Evolutionary conservation across 2,329 filamentous ascomycete genomes (phyloP).

Genomic region (Ceratocystis harringtonii): DNA sequence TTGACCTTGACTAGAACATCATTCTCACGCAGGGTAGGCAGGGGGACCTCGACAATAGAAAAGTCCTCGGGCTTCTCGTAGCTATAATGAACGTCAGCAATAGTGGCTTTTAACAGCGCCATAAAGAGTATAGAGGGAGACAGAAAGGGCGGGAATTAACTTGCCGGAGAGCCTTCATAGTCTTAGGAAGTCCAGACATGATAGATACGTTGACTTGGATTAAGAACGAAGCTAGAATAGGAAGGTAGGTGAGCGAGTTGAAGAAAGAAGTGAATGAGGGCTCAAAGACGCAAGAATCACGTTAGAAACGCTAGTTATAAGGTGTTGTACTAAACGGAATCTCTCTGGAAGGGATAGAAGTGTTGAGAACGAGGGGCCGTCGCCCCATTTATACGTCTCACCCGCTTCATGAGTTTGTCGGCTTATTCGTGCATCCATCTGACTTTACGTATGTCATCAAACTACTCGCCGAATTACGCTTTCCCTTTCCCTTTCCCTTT

Average conservation of each 20-base stretch:
- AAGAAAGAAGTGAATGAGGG: not conserved
- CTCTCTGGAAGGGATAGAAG: not conserved
- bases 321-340: not conserved
- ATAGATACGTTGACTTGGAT: not conserved
- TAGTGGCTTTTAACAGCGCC: not conserved
- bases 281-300: not conserved
- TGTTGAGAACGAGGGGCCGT: not conserved
- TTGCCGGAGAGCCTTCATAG: constrained; percentile 48
- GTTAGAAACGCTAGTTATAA: not conserved
- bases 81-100: constrained; percentile 22
- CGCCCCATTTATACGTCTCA: not conserved
- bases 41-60: constrained; percentile 45
- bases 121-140: not conserved
- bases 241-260: not conserved
- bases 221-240: not conserved
- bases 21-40: constrained; percentile 43
- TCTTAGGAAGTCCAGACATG: constrained; percentile 32
- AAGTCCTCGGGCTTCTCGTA: constrained; percentile 49
- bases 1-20: constrained; percentile 53
- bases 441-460: not conserved
- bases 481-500: not conserved
- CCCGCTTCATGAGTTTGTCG: not conserved
- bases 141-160: constrained; percentile 21
- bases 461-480: not conserved
- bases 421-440: not conserved